Percentiles rank a stretch among this genome's conserved stretches.
Evolutionary conservation across 164 flowering plant genomes (phyloP).

Genomic region (Piper betle): DNA sequence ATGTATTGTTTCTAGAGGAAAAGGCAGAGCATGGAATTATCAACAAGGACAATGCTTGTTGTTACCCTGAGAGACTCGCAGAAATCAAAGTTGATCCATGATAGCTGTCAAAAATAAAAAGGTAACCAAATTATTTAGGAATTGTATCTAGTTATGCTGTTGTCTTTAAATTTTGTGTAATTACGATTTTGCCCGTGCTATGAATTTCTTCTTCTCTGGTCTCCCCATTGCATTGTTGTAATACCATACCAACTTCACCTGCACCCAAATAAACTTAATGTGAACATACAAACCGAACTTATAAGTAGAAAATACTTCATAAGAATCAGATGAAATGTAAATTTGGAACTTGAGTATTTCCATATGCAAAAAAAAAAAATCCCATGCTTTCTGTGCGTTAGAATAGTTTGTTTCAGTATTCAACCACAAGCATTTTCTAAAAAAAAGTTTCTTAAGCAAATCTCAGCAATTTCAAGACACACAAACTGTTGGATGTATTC

Average conservation of each 20-base stretch:
- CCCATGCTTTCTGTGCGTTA: too few species aligned
- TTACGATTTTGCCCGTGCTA: slow-evolving; percentile 85
- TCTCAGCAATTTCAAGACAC: too few species aligned
- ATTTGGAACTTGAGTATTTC: too few species aligned
- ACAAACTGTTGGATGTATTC: too few species aligned
- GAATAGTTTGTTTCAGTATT: too few species aligned
- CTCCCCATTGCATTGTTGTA: slow-evolving; percentile 96
- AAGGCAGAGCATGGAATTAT: not conserved
- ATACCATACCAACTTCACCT: slow-evolving; percentile 99
- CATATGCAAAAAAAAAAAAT: too few species aligned
- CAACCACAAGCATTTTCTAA: too few species aligned
- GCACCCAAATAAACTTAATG: slow-evolving; percentile 7
- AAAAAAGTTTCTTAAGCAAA: too few species aligned
- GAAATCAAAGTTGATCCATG: slow-evolving; percentile 94
- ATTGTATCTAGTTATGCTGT: not conserved
- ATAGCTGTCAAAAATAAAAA: slow-evolving; percentile 40
- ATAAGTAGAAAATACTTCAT: too few species aligned
- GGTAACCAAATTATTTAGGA: not conserved
- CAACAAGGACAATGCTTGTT: not conserved
- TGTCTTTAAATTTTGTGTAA: slow-evolving; percentile 3
- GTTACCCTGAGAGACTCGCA: slow-evolving; percentile 95
- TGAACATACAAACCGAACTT: not conserved
- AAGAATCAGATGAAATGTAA: too few species aligned
- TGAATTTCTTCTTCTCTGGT: slow-evolving; percentile 90
- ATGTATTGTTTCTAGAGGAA: not conserved